Conservation (phyloP, 2,329 filamentous ascomycete species). For the Scleromitrula shiraiana region DNA sequence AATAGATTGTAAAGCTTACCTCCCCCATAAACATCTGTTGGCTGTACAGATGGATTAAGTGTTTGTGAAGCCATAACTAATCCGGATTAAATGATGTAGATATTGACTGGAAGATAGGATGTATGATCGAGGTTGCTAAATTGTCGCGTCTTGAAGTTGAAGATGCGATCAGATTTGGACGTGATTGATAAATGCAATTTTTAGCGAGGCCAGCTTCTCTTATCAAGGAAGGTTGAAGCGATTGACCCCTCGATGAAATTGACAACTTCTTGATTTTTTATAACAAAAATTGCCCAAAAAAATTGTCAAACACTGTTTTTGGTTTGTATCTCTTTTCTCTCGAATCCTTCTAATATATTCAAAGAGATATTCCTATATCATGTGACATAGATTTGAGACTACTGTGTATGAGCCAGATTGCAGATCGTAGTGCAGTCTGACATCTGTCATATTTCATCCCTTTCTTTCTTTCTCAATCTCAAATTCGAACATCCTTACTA, state of each 20-base stretch:
- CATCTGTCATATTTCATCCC: no score
- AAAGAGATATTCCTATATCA: background rate
- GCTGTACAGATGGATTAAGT: constrained; percentile 46
- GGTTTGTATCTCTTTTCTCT: no score
- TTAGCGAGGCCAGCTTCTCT: background rate
- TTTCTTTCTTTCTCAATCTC: no score
- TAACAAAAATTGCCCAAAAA: no score
- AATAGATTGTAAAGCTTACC: constrained; percentile 34
- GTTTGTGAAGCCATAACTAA: constrained; percentile 48
- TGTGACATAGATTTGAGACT: background rate
- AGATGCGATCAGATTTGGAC: constrained; percentile 5
- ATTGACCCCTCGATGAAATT: background rate
- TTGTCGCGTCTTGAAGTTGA: constrained; percentile 8
- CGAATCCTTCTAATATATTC: background rate
- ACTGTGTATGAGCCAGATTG: background rate
- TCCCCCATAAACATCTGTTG: constrained; percentile 57
- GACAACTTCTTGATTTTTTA: background rate
- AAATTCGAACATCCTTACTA: no score
- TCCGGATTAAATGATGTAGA: no score
- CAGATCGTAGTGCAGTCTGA: background rate
- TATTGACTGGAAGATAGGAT: background rate
- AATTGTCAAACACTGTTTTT: no score
- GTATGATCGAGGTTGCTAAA: background rate
- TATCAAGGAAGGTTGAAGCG: constrained; percentile 7
- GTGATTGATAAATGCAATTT: background rate